These are phyloP conservation scores for Artemisia tridentata DNA, from an alignment of 129 eudicot genomes.

Conservation along the genomic window DNA sequence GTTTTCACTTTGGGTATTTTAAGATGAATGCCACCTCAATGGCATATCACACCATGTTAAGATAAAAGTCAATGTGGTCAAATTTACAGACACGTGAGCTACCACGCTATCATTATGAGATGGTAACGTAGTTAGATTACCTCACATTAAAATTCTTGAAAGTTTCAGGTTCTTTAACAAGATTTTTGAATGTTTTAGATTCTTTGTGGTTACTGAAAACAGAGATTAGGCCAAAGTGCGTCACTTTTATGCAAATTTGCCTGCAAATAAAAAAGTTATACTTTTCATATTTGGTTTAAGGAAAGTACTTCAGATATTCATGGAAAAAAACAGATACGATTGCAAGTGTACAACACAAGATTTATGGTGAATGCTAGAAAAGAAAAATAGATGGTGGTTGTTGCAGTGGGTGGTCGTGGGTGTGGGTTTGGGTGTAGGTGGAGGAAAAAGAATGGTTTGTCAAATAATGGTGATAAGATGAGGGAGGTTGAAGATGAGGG, in stretches of 20 bases:
- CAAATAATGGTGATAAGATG: too few relatives aligned
- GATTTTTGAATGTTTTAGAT: neutral
- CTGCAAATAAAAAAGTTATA: too few relatives aligned
- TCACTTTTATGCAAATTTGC: neutral
- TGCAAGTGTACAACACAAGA: neutral
- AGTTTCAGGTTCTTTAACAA: slow-evolving; percentile 1
- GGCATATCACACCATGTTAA: neutral
- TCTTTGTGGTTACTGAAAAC: slow-evolving; percentile 1
- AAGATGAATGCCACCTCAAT: neutral
- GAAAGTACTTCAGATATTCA: too few relatives aligned
- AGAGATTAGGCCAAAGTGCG: neutral
- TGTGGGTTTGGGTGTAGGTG: too few relatives aligned
- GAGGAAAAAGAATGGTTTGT: too few relatives aligned
- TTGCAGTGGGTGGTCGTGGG: too few relatives aligned
- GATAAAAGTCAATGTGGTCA: neutral
- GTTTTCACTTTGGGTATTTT: neutral
- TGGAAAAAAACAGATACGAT: too few relatives aligned
- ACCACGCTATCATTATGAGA: neutral
- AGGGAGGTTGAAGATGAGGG: too few relatives aligned
- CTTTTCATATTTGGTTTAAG: too few relatives aligned
- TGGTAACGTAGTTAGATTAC: neutral
- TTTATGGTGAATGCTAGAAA: neutral
- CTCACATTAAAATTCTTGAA: slow-evolving; percentile 12
- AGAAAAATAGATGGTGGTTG: neutral
- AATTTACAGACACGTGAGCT: neutral